phyloP scores from a whole-genome alignment of 306 rosid genomes.

The Glycine latifolia region DNA sequence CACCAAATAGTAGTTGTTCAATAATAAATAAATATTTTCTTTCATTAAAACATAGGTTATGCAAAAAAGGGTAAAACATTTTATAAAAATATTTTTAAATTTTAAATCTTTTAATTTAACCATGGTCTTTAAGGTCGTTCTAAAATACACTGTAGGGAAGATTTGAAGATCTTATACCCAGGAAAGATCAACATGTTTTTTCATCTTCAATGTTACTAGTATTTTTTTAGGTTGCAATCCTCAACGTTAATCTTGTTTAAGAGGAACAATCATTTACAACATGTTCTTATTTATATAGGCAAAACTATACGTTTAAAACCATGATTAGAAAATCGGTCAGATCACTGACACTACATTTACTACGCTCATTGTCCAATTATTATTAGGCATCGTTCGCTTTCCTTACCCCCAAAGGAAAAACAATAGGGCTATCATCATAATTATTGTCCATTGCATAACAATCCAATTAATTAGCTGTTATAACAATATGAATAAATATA shows the following conservation, averaged over 20 bases:
- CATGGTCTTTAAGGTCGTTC: neutral
- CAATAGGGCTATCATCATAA: neutral
- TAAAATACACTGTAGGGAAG: neutral
- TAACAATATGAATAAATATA: neutral
- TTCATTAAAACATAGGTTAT: no score
- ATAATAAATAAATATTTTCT: neutral
- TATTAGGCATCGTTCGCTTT: conserved; percentile 31
- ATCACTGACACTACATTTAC: conserved; percentile 50
- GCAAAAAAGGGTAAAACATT: no score
- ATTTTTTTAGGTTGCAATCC: no score
- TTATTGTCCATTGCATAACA: neutral
- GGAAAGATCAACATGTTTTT: conserved; percentile 11
- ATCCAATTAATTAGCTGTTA: no score
- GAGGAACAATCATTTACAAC: neutral
- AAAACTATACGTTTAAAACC: conserved; percentile 20
- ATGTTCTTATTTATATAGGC: neutral
- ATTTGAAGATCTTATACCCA: conserved; percentile 2
- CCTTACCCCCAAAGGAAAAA: conserved; percentile 22
- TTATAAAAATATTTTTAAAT: no score
- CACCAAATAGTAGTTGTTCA: neutral
- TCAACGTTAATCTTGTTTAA: neutral
- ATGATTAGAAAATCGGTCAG: conserved; percentile 34
- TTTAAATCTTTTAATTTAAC: neutral
- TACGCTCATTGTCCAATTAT: conserved; percentile 22
- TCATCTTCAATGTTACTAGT: neutral